A percentile compares a stretch with the other conserved stretches of the same genome.
Evolutionary conservation across 352 stramenopile genomes (phyloP).

Genomic region (Pseudoperonospora humuli): DNA sequence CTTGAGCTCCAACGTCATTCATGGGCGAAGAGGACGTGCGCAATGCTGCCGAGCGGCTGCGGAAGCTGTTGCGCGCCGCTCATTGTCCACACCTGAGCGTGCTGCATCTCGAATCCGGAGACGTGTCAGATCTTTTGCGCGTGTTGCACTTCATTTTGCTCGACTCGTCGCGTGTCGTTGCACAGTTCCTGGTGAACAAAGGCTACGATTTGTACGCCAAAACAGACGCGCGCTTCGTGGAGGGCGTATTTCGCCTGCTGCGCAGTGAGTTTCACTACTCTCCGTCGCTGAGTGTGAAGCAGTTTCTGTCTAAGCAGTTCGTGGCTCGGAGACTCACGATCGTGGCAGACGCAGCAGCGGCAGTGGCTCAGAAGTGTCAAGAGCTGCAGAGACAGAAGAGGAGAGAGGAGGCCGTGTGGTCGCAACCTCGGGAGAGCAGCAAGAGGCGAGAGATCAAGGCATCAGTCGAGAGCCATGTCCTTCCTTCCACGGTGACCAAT

Average conservation of each 20-base stretch:
- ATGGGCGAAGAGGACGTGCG: conserved; percentile 27
- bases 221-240: conserved; percentile 71
- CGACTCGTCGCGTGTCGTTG: conserved; percentile 65
- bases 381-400: conserved; percentile 33
- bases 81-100: conserved; percentile 41
- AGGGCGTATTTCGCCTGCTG: conserved; percentile 60
- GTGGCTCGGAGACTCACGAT: too few species aligned
- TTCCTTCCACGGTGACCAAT: conserved; percentile 22
- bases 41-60: conserved; percentile 51
- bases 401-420: conserved; percentile 51
- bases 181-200: conserved; percentile 41
- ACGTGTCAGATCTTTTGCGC: conserved; percentile 47
- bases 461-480: conserved; percentile 37
- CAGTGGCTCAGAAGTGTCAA: conserved; percentile 41
- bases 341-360: conserved; percentile 40
- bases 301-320: too few species aligned
- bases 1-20: neutral
- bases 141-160: conserved; percentile 65
- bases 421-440: conserved; percentile 25
- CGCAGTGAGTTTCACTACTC: conserved; percentile 68
- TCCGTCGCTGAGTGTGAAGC: too few species aligned
- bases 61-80: conserved; percentile 41
- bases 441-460: conserved; percentile 8
- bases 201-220: conserved; percentile 73
- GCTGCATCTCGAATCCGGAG: conserved; percentile 27